These are phyloP conservation scores for Phytophthora cactorum DNA, from an alignment of 352 stramenopile species.

Conservation along the genomic window DNA sequence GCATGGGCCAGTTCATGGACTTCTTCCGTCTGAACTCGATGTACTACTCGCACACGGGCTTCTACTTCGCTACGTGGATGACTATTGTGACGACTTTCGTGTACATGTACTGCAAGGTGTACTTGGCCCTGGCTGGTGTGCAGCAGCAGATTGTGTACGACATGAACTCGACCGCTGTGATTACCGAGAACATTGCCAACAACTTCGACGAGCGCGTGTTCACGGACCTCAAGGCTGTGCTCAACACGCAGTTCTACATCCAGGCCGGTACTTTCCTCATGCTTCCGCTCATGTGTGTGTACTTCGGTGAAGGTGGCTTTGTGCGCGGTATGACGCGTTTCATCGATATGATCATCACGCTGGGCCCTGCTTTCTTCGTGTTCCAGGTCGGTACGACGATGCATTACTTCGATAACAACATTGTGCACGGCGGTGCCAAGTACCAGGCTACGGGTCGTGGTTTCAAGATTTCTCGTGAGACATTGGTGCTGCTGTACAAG, in stretches of 20 bases:
- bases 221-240: constrained; percentile 62
- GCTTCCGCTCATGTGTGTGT: constrained; percentile 77
- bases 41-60: constrained; percentile 87
- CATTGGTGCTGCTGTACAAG: constrained; percentile 80
- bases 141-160: constrained; percentile 68
- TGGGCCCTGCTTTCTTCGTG: constrained; percentile 76
- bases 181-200: constrained; percentile 57
- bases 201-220: constrained; percentile 69
- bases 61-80: constrained; percentile 87
- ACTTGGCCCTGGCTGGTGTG: constrained; percentile 68
- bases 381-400: constrained; percentile 87
- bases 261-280: constrained; percentile 77
- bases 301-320: constrained; percentile 77
- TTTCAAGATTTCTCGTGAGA: constrained; percentile 86
- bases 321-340: constrained; percentile 68
- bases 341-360: constrained; percentile 79
- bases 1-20: constrained; percentile 84
- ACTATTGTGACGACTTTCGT: constrained; percentile 84
- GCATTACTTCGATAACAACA: constrained; percentile 87
- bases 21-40: constrained; percentile 87
- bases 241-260: constrained; percentile 88
- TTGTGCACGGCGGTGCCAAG: constrained; percentile 76
- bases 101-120: constrained; percentile 88
- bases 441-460: constrained; percentile 82
- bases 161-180: constrained; percentile 73